Percentiles rank a stretch among this genome's conserved stretches.
phyloP scores from a whole-genome alignment of 345 rosid genomes.

The Eucalyptus marginata region DNA sequence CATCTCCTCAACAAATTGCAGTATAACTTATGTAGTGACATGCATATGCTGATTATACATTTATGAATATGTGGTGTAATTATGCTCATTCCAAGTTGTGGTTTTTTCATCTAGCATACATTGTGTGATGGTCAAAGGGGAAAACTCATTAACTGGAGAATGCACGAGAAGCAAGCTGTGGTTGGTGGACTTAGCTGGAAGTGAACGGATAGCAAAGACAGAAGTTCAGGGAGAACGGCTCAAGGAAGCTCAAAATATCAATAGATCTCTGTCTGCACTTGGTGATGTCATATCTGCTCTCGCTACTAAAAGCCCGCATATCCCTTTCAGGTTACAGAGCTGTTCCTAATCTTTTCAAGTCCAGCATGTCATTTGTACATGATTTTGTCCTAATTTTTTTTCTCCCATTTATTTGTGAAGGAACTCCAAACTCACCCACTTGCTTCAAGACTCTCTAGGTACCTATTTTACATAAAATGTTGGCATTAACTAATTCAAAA shows the following conservation, averaged over 20 bases:
- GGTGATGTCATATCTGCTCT: constrained; percentile 98
- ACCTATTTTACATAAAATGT: neutral
- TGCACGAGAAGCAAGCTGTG: constrained; percentile 90
- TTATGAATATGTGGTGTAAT: neutral
- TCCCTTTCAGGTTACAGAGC: constrained; percentile 69
- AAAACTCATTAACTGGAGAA: constrained; percentile 79
- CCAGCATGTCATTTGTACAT: neutral
- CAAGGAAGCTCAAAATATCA: constrained; percentile 94
- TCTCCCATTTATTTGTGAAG: constrained; percentile 25
- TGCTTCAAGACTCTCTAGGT: constrained; percentile 98
- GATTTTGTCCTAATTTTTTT: neutral
- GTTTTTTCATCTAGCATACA: constrained; percentile 43
- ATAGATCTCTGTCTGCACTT: constrained; percentile 92
- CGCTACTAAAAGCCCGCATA: constrained; percentile 81
- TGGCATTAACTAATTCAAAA: neutral
- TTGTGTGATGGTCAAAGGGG: constrained; percentile 86
- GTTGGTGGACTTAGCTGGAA: constrained; percentile 98
- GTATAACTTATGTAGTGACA: neutral
- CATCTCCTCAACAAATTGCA: neutral
- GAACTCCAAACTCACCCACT: constrained; percentile 95
- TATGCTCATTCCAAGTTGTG: neutral
- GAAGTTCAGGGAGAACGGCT: constrained; percentile 93
- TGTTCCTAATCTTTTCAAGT: neutral
- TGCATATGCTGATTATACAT: neutral
- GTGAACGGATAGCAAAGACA: constrained; percentile 90